These are phyloP conservation scores for Epichloe festucae DNA, from an alignment of 2,329 filamentous ascomycete genomes.

Conservation along the genomic window DNA sequence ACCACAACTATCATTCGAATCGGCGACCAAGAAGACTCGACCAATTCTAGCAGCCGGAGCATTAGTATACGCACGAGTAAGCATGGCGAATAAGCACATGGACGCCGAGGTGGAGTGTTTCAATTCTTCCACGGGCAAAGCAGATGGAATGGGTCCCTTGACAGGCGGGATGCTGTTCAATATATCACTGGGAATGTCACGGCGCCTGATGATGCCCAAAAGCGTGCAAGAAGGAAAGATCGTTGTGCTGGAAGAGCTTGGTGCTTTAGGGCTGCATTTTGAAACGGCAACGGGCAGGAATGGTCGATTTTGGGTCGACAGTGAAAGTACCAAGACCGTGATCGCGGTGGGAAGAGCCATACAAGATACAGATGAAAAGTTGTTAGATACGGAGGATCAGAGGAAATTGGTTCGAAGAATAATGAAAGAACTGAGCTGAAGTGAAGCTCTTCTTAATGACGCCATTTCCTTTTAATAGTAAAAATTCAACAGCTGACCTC, in stretches of 20 bases:
- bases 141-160: conserved; percentile 75
- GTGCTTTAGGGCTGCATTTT: conserved; percentile 64
- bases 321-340: conserved; percentile 57
- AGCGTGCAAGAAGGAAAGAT: conserved; percentile 50
- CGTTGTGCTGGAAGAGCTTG: conserved; percentile 67
- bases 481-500: neutral
- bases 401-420: conserved; percentile 55
- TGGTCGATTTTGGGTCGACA: conserved; percentile 84
- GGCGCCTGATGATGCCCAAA: conserved; percentile 57
- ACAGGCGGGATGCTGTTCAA: conserved; percentile 77
- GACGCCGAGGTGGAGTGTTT: conserved; percentile 88
- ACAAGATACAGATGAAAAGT: conserved; percentile 59
- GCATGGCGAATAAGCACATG: conserved; percentile 65
- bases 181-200: conserved; percentile 69
- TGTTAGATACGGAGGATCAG: conserved; percentile 51
- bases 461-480: neutral
- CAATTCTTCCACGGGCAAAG: conserved; percentile 71
- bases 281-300: conserved; percentile 92
- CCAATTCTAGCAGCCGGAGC: conserved; percentile 63
- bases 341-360: conserved; percentile 70
- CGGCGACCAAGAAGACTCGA: conserved; percentile 80
- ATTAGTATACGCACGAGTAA: conserved; percentile 79
- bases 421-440: conserved; percentile 43
- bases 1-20: conserved; percentile 84
- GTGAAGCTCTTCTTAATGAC: conserved; percentile 16